Evolutionary conservation across 2,329 filamentous ascomycete genomes (phyloP).

Genomic region (Aspergillus quadrilineatus): DNA sequence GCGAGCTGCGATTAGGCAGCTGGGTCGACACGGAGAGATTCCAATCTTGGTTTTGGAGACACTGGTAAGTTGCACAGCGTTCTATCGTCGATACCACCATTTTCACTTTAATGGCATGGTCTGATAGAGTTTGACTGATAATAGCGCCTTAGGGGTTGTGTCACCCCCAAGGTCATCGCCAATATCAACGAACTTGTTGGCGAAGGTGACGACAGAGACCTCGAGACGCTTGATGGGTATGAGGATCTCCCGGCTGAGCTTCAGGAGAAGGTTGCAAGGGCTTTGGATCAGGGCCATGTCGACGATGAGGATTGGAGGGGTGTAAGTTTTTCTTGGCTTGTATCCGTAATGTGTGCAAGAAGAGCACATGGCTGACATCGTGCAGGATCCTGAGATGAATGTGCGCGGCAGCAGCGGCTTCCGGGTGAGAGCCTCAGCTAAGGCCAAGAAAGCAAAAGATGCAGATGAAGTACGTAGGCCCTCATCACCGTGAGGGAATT

Average conservation of each 20-base stretch:
- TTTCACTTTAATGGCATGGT: background rate
- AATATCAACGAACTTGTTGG: constrained; percentile 57
- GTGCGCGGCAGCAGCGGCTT: constrained; percentile 66
- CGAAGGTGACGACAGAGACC: constrained; percentile 51
- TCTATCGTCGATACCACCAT: background rate
- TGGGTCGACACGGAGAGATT: constrained; percentile 65
- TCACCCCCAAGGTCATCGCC: constrained; percentile 71
- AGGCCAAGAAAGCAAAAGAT: constrained; percentile 20
- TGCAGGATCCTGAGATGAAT: constrained; percentile 73
- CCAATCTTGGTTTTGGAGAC: constrained; percentile 73
- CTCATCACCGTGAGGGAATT: background rate
- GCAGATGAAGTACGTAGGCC: background rate
- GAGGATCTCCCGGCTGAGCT: constrained; percentile 70
- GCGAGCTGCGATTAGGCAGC: constrained; percentile 72
- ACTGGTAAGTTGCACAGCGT: constrained; percentile 68
- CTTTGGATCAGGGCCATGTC: constrained; percentile 75
- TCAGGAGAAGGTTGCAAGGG: constrained; percentile 71
- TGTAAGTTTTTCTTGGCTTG: constrained; percentile 34
- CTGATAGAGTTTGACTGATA: background rate
- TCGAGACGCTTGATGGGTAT: constrained; percentile 73
- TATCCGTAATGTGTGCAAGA: background rate
- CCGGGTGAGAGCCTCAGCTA: constrained; percentile 44
- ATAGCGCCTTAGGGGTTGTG: constrained; percentile 65
- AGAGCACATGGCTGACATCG: constrained; percentile 10
- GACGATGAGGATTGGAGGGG: constrained; percentile 85